Base-by-base conservation (phyloP, 805 yeast species). In the Starmerella roubikii region DNA sequence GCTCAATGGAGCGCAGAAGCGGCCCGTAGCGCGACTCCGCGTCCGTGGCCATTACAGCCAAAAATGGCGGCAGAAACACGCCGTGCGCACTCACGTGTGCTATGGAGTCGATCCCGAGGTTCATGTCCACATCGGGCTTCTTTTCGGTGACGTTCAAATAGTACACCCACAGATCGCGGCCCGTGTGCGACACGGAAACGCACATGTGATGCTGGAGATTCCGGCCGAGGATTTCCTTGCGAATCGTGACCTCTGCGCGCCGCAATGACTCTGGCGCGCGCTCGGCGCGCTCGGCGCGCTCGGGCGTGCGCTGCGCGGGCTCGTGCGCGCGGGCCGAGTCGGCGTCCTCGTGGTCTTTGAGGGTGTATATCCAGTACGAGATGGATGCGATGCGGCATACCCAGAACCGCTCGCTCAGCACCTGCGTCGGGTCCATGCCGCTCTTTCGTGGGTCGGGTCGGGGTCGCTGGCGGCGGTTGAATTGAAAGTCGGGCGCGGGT, bases 231-330 rank as follows among this genome's bases (percentile, higher is more conserved):
- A 32, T 30, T 10, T 45, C 25, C 10, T 41, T 38, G n/a, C 51
- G 28, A 7, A 34, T 32, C 18, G 21, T 26, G 9, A 39, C 11
- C 4, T 8, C n/a, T 6, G 5, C 27, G 34, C 23, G 38, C 35
- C 15, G 15, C 15, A 6, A 10, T 23, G 15, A 5, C 16, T 20
- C n/a, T 4, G 16, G 4, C 16, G 7, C n/a, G 24, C 24, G 9
- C 4, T 40, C 43, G 17, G 36, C 30, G 23, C 51, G 51, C 30
- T 50, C 35, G 17, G 45, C 45, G n/a, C 45, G 47, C 31, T 49
- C 53, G 15, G 45, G 47, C 24, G 35, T 25, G 11, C 37, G 39
- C 12, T 41, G 30, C n/a, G 44, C 24, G 17, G 31, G 32, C 10
- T 13, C 18, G 13, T 19, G 11, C 19, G 19, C 23, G 12, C 24